phyloP scores from a whole-genome alignment of 148 eudicot genomes.

The Rhododendron williamsianum region DNA sequence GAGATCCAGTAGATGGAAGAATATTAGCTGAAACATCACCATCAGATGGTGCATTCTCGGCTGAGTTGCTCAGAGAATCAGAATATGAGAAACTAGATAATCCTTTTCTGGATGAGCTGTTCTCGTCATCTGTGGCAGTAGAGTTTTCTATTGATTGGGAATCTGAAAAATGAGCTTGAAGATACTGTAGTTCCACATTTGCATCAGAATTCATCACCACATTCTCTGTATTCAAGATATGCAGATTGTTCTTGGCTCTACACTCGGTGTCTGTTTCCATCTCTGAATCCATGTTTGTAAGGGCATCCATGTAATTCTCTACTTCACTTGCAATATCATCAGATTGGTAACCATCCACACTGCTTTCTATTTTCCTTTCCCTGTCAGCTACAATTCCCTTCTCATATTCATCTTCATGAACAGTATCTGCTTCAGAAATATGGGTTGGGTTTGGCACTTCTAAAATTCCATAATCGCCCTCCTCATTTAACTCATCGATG shows the following conservation, averaged over 20 bases:
- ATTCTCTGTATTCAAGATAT: constrained; percentile 21
- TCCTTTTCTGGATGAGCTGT: constrained; percentile 33
- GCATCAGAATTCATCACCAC: constrained; percentile 48
- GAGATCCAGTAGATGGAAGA: constrained; percentile 20
- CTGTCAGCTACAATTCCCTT: constrained; percentile 36
- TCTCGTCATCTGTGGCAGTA: constrained; percentile 52
- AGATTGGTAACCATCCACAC: constrained; percentile 38
- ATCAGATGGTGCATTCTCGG: constrained; percentile 29
- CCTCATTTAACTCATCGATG: constrained; percentile 27
- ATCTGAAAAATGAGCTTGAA: constrained; percentile 38
- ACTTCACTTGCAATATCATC: constrained; percentile 76
- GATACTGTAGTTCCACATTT: constrained; percentile 34
- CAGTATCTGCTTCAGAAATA: constrained; percentile 19
- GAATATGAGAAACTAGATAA: constrained; percentile 45
- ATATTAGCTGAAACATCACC: constrained; percentile 21
- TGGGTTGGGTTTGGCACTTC: constrained; percentile 16
- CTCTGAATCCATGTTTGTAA: constrained; percentile 76
- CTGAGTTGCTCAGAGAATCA: constrained; percentile 36
- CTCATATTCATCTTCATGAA: constrained; percentile 26
- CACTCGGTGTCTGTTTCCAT: constrained; percentile 65
- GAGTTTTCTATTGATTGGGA: constrained; percentile 65
- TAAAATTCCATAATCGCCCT: constrained; percentile 15
- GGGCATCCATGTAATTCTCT: constrained; percentile 83
- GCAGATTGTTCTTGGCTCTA: constrained; percentile 31
- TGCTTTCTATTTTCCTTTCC: constrained; percentile 36